Evolutionary conservation across 208 protist species (phyloP), one percentile per base, ranked within the genome.

Genomic region (Trypanosoma platydactyli): DNA sequence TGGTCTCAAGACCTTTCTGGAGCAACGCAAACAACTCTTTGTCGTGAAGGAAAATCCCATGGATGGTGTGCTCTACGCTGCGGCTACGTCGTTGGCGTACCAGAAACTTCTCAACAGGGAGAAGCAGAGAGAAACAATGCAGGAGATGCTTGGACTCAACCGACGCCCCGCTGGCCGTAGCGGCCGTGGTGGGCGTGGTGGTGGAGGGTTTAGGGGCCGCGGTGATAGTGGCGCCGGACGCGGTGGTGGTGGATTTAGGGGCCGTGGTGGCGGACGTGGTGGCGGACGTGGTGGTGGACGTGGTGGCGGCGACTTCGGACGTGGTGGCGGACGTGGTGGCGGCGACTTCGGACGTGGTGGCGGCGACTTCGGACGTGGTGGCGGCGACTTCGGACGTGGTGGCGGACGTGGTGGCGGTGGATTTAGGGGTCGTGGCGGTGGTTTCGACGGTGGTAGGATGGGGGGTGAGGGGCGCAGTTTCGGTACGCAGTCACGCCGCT

Each of bases 11-110:
- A 64, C 18, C 35, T 95, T 95, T 52, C 73, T 95, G 13, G 64
- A 83, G 44, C 44, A 78, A 41, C 86, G 89, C 15, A 84, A 88
- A 70, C 89, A 95, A 59, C 65, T 93, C 46, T 95, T 95, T 60
- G 40, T 86, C 16, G 45, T 95, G 44, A 80, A 83, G 61, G 42
- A 52, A 22, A 56, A 77, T 30, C 82, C 78, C 20, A 55, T 60
- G 0, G 84, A 89, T 53, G 68, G 65, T 15, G 79, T 89, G 20
- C 48, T 87, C 33, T 95, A 86, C 64, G 86, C 89, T 5, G 69
- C 86, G 2, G 76, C 70, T 48, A 89, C 86, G 53, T 82, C 86
- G 18, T 60, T 92, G 25, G 83, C 82, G 18, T 64, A 68, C 6
- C 74, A 84, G 60, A 84, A 83, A 67, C 86, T 83, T 63, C 62